These are phyloP conservation scores for Whalleya microplaca DNA, from an alignment of 2,329 filamentous ascomycete genomes.

Conservation along the genomic window DNA sequence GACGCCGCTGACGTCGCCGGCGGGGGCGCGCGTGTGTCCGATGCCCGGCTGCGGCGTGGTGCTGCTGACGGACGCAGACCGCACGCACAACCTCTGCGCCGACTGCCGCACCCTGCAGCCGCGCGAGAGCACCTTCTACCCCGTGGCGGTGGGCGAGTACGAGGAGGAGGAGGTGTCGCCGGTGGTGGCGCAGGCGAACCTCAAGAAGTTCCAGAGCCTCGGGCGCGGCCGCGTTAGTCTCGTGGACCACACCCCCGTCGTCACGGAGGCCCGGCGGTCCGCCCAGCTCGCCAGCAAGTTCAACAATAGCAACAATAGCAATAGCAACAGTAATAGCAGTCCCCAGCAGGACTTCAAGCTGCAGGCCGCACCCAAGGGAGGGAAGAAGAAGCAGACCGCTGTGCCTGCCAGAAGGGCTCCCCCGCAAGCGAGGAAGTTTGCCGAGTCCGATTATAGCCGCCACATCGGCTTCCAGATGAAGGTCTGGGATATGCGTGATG, in stretches of 20 bases:
- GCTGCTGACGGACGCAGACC: slow-evolving; percentile 16
- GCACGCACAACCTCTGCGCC: slow-evolving; percentile 26
- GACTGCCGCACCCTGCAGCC: slow-evolving; percentile 29
- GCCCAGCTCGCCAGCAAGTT: slow-evolving; percentile 7
- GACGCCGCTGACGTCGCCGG: not conserved
- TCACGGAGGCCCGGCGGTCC: not conserved
- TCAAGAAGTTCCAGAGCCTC: not conserved
- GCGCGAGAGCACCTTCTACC: slow-evolving; percentile 30
- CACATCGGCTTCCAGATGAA: slow-evolving; percentile 28
- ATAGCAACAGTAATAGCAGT: no score
- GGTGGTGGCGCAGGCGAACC: not conserved
- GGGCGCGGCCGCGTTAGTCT: not conserved
- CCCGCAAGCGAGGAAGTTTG: not conserved
- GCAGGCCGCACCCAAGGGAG: slow-evolving; percentile 14
- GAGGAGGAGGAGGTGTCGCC: not conserved
- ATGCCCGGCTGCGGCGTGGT: slow-evolving; percentile 22
- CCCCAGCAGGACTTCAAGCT: slow-evolving; percentile 21
- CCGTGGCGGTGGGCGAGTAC: slow-evolving; percentile 1
- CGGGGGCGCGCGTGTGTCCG: no score
- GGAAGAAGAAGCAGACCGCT: not conserved
- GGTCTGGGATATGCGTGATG: not conserved
- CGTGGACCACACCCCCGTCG: not conserved
- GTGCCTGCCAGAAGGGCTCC: no score
- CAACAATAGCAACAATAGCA: not conserved
- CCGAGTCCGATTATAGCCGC: not conserved